Evolutionary conservation across 352 stramenopile species (phyloP), one percentile per base, ranked within the genome.

Genomic region (Pythium rishiriense): DNA sequence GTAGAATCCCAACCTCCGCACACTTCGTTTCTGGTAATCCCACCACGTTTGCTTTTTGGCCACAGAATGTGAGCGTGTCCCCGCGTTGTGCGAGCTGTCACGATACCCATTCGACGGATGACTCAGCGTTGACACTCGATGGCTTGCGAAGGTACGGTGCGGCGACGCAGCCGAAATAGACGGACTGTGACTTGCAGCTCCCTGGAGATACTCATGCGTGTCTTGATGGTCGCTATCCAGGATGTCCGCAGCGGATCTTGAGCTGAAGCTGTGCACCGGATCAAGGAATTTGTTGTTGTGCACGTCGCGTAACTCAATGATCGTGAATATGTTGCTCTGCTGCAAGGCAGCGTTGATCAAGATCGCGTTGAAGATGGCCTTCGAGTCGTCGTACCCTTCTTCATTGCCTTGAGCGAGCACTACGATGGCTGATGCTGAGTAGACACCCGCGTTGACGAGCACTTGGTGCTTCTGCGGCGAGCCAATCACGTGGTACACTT

Each of bases 281-380:
- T 95, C 86, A 43, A 95, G 66, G 33, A 90, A 95, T 21, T 81
- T 83, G 68, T 93, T 93, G 69, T 93, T 93, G 59, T 90, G 79
- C 11, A 91, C 81, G 55, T 95, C 85, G 43, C 85, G 81, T 11
- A 95, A 75, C 64, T 95, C 86, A 26, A 95, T 89, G 58, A 95
- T 93, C 2, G 86, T 93, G 64, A 95, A 95, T 28, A 90, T 88
- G 29, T 75, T 47, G 62, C 75, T 88, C 29, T 72, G 73, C 55
- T 88, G 70, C 15, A 92, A 66, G 14, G 86, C 86, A 8, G 78
- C 78, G 67, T 90, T 91, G 22, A 95, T 71, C 17, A 95, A 73
- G 45, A 93, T 93, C 4, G 86, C 85, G 47, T 93, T 95, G 56
- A 95, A 93, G 25, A 95, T 92, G 7, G 84, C 82, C 62, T 93